Evolutionary conservation across 2,329 filamentous ascomycete genomes (phyloP), one percentile per base, ranked within the genome.

Genomic region (Hortaea werneckii): DNA sequence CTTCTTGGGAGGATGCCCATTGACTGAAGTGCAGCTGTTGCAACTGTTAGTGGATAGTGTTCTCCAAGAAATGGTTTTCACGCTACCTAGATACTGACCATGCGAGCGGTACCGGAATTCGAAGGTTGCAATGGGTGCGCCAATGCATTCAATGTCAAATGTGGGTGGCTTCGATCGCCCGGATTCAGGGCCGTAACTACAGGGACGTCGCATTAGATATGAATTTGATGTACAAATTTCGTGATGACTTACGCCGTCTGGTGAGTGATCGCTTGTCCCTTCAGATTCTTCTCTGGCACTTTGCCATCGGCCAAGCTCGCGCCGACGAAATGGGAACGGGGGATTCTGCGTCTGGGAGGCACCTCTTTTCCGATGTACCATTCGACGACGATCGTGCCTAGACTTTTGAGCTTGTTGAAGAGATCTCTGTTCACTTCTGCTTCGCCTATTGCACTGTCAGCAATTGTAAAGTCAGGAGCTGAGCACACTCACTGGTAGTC

Each of bases 1-100:
- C 38, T 50, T 3, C 49, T 48, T 1, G 51, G 47, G 7, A 54
- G 46, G 40, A 54, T 43, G 29, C 11, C 11, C 6, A 40, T 27
- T 7, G 27, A 20, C 20, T 43, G 39, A 26, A 43, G 29, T 8
- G 39, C 43, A 38, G 11, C 43, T 49, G 29, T 13, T 8, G 29
- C 29, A 20, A 42, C 3, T 20, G 13, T 35, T 8, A 9, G 29
- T 35, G 29, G 29, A 12, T 10, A 29, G 1, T 6, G 2, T 20
- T 20, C 4, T 4, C 2, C 20, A 12, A 34, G 12, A 7, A 7
- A 32, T 28, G 20, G 7, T 20, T 13, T 4, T 7, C 9, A 30
- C 4, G 5, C 28, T 28, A 5, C 9, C 8, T 10, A 13, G 9
- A 37, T 11, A n/a, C 47, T 29, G 37, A 49, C 47, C 27, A 5